These are phyloP conservation scores for Helenozyma rhizophorensis DNA, from an alignment of 805 yeast species.

Conservation along the genomic window DNA sequence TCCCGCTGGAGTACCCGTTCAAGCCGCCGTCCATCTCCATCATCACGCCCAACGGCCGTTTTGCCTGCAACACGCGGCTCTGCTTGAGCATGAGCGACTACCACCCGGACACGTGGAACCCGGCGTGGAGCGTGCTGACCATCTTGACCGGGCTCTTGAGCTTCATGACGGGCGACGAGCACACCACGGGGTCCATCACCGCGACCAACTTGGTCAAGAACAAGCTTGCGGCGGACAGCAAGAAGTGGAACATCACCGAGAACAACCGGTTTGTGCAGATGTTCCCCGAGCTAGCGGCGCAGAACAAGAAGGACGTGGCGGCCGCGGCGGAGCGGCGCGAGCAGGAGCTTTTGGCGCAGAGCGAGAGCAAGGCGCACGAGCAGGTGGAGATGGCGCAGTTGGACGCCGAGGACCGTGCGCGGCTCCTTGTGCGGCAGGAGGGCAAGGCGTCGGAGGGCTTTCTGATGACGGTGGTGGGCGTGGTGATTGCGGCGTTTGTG, in stretches of 20 bases:
- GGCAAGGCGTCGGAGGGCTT: constrained; percentile 4
- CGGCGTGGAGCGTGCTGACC: constrained; percentile 92
- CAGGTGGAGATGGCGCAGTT: constrained; percentile 33
- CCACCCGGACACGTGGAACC: constrained; percentile 95
- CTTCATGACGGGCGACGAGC: constrained; percentile 86
- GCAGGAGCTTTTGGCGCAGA: constrained; percentile 4
- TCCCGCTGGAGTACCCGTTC: constrained; percentile 85
- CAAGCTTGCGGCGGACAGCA: constrained; percentile 55
- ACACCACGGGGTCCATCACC: constrained; percentile 76
- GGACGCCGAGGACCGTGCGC: constrained; percentile 69
- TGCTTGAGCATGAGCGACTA: constrained; percentile 93
- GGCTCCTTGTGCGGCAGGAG: constrained; percentile 20
- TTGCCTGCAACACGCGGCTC: constrained; percentile 72
- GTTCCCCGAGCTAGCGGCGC: constrained; percentile 64
- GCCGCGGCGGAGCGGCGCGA: constrained; percentile 16
- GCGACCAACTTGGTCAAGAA: constrained; percentile 58
- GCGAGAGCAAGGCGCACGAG: constrained; percentile 6
- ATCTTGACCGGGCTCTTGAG: constrained; percentile 82
- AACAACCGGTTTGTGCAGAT: constrained; percentile 55
- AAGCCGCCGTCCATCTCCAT: constrained; percentile 88
- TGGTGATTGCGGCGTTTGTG: constrained; percentile 27
- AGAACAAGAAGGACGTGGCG: constrained; percentile 33
- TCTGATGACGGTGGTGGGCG: constrained; percentile 24
- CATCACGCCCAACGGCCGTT: constrained; percentile 88
- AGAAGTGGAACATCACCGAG: constrained; percentile 52